A percentile compares a stretch with the other conserved stretches of the same genome.
These are phyloP conservation scores for Globisporangium lucens DNA, from an alignment of 352 stramenopile species.

Conservation along the genomic window DNA sequence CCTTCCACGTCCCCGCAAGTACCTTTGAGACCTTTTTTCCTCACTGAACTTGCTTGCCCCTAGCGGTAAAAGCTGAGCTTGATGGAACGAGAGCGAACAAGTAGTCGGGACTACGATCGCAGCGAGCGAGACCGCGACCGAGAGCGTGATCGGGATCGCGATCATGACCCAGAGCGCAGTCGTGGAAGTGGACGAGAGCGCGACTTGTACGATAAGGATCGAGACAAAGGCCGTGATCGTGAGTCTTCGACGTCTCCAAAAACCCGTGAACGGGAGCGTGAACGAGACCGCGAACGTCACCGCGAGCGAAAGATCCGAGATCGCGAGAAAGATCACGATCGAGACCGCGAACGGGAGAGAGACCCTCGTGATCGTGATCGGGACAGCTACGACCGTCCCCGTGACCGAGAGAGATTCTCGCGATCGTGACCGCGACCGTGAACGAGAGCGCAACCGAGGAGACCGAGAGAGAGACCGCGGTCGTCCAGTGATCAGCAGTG, in stretches of 20 bases:
- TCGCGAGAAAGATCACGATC: conserved; percentile 22
- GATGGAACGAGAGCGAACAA: conserved; percentile 28
- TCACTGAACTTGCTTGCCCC: not conserved
- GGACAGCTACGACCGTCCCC: conserved; percentile 5
- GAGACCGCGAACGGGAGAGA: conserved; percentile 24
- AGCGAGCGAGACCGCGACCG: conserved; percentile 15
- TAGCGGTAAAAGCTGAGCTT: not conserved
- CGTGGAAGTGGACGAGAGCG: conserved; percentile 10
- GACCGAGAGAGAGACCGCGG: conserved; percentile 31
- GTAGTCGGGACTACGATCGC: conserved; percentile 23
- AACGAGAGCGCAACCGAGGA: conserved; percentile 30
- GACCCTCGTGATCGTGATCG: conserved; percentile 28
- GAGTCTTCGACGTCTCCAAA: conserved; percentile 19
- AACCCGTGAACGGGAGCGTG: conserved; percentile 25
- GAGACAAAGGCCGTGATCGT: conserved; percentile 29
- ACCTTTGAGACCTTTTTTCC: not conserved
- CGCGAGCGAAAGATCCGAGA: conserved; percentile 28
- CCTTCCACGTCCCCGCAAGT: not conserved
- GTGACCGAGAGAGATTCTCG: conserved; percentile 27
- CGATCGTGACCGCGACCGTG: conserved; percentile 23
- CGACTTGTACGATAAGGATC: conserved; percentile 5
- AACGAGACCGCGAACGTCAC: conserved; percentile 30
- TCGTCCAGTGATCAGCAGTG: not conserved
- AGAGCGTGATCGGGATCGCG: conserved; percentile 16
- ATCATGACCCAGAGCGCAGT: conserved; percentile 9